These are phyloP conservation scores for Triangularia verruculosa DNA, from an alignment of 2,329 filamentous ascomycete species.

Conservation along the genomic window DNA sequence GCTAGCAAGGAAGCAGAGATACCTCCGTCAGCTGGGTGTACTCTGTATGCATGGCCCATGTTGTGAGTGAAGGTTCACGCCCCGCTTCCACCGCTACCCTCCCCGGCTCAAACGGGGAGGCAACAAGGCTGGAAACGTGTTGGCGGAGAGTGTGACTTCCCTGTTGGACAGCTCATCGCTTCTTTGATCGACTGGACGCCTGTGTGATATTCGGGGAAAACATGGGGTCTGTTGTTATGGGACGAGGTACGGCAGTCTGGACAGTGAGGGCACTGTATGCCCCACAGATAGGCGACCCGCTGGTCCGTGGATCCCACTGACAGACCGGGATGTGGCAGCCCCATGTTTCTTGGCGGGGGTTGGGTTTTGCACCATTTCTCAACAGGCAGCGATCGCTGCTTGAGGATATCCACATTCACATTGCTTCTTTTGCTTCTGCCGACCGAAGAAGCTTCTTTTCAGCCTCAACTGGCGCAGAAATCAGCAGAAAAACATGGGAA, in stretches of 20 bases:
- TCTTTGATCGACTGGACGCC: not conserved
- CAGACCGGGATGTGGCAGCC: not conserved
- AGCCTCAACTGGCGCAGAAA: not conserved
- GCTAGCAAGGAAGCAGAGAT: too few relatives aligned
- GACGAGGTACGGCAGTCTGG: not conserved
- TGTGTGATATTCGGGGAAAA: not conserved
- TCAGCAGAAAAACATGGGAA: not conserved
- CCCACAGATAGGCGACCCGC: not conserved
- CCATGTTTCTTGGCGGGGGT: not conserved
- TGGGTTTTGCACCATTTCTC: not conserved
- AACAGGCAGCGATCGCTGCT: not conserved
- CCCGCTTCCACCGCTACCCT: not conserved
- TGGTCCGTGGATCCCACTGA: not conserved
- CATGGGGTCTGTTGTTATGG: not conserved
- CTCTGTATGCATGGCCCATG: too few relatives aligned
- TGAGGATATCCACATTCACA: not conserved
- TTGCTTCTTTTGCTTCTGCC: slow-evolving; percentile 1
- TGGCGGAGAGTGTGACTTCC: not conserved
- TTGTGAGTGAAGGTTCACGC: not conserved
- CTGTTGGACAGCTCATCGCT: not conserved
- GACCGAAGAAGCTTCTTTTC: not conserved
- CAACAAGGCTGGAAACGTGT: not conserved
- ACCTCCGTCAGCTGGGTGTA: too few relatives aligned
- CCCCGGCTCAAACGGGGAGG: not conserved
- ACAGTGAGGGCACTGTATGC: not conserved